Percentiles rank a stretch among this genome's conserved stretches.
These are phyloP conservation scores for Mycena galericulata DNA, from an alignment of 768 basidiomycete species.

Conservation along the genomic window DNA sequence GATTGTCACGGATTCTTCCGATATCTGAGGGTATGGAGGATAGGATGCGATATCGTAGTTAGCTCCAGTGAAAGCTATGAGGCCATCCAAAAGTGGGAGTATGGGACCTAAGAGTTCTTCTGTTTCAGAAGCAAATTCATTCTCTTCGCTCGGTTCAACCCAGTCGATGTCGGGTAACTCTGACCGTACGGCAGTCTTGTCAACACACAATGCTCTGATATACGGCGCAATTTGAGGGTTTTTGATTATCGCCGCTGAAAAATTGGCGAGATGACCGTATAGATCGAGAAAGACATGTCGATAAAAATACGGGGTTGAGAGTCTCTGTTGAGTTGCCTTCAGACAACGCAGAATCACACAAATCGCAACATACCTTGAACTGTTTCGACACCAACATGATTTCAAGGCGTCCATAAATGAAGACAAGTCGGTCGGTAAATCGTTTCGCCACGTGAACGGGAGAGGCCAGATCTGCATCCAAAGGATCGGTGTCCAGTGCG, in stretches of 20 bases:
- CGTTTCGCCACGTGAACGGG: neutral
- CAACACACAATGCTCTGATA: neutral
- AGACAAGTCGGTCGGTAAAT: neutral
- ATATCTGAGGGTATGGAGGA: conserved; percentile 11
- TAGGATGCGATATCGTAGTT: neutral
- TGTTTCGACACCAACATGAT: conserved; percentile 11
- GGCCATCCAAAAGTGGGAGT: neutral
- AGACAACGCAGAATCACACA: neutral
- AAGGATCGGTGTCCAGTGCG: neutral
- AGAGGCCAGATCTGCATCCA: neutral
- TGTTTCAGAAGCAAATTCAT: neutral
- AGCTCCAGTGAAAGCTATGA: neutral
- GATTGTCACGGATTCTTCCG: neutral
- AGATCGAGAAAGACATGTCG: neutral
- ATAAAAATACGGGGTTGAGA: conserved; percentile 3
- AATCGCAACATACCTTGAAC: neutral
- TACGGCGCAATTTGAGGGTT: neutral
- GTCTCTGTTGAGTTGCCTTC: neutral
- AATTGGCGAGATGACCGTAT: neutral
- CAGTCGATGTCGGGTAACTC: neutral
- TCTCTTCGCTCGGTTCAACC: neutral
- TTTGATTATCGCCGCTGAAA: neutral
- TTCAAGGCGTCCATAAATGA: neutral
- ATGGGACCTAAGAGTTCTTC: neutral
- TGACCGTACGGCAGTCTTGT: neutral